These are phyloP conservation scores for Rachicladosporium sp. DNA, from an alignment of 2,329 filamentous ascomycete species.

Conservation along the genomic window DNA sequence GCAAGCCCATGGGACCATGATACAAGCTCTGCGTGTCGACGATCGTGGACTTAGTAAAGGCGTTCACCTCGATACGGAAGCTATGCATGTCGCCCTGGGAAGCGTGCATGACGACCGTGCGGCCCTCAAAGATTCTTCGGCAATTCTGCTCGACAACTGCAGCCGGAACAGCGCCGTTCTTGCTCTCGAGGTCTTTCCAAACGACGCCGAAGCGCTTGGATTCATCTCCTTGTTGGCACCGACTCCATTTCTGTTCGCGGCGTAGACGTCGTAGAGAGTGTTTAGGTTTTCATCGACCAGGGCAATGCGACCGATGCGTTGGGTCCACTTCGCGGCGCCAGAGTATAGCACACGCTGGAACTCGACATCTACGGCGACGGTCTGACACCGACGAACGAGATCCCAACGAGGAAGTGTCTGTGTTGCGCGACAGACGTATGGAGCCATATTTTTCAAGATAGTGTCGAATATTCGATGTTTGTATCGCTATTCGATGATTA, in stretches of 20 bases:
- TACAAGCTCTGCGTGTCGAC: no score
- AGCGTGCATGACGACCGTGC: constrained; percentile 8
- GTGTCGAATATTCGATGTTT: background rate
- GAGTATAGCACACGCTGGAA: constrained; percentile 6
- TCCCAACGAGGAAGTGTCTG: constrained; percentile 7
- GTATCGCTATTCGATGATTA: no score
- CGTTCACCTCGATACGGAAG: no score
- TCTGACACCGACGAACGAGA: constrained; percentile 6
- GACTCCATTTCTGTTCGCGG: constrained; percentile 2
- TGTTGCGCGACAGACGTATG: constrained; percentile 4
- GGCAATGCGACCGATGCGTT: constrained; percentile 9
- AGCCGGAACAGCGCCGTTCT: constrained; percentile 7
- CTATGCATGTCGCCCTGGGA: no score
- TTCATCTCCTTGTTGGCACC: constrained; percentile 1
- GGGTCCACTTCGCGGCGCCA: constrained; percentile 1
- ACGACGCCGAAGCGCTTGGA: constrained; percentile 7
- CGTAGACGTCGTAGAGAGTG: constrained; percentile 8
- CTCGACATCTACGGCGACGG: constrained; percentile 8
- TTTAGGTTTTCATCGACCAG: constrained; percentile 4
- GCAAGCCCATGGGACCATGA: no score
- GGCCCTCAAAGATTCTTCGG: constrained; percentile 5
- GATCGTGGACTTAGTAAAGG: no score
- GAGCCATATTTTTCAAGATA: no score
- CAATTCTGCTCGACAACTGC: constrained; percentile 6
- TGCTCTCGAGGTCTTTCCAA: constrained; percentile 2